A percentile compares a stretch with the other conserved stretches of the same genome.
These are phyloP conservation scores for Hymenoscyphus repandus DNA, from an alignment of 2,329 filamentous ascomycete genomes.

Conservation along the genomic window DNA sequence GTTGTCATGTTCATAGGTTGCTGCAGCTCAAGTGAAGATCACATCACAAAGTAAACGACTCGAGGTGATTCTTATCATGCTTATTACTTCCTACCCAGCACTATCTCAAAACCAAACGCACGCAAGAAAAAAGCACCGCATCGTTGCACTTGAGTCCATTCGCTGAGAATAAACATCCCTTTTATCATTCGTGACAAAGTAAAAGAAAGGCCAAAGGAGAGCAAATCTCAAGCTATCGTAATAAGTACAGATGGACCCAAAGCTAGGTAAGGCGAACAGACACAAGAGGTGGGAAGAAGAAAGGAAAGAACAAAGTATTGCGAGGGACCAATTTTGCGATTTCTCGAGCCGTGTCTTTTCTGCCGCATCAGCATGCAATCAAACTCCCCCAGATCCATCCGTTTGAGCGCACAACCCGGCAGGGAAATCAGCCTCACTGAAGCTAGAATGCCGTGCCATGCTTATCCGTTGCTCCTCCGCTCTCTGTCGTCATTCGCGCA, in stretches of 20 bases:
- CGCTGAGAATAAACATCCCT: constrained; percentile 14
- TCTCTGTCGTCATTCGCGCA: constrained; percentile 20
- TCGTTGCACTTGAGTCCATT: too few species aligned
- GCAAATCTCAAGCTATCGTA: constrained; percentile 28
- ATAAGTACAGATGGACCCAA: constrained; percentile 30
- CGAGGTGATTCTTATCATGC: too few species aligned
- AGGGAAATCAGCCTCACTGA: constrained; percentile 26
- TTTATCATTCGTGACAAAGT: constrained; percentile 26
- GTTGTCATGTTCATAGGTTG: too few species aligned
- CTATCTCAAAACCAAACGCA: too few species aligned
- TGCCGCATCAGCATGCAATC: constrained; percentile 14
- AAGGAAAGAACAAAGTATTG: constrained; percentile 16
- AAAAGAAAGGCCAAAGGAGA: constrained; percentile 24
- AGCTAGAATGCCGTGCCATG: constrained; percentile 25
- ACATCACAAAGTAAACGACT: too few species aligned
- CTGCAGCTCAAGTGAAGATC: too few species aligned
- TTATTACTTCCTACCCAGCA: too few species aligned
- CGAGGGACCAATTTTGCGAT: constrained; percentile 22
- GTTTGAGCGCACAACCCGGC: constrained; percentile 16
- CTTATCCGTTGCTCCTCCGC: constrained; percentile 21
- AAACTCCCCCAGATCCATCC: constrained; percentile 25
- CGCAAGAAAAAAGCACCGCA: too few species aligned
- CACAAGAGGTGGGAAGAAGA: constrained; percentile 8
- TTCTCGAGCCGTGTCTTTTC: constrained; percentile 19
- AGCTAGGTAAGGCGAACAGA: constrained; percentile 19